These are phyloP conservation scores for Suhomyces anneliseae DNA, from an alignment of 1,139 yeast genomes.

Conservation along the genomic window DNA sequence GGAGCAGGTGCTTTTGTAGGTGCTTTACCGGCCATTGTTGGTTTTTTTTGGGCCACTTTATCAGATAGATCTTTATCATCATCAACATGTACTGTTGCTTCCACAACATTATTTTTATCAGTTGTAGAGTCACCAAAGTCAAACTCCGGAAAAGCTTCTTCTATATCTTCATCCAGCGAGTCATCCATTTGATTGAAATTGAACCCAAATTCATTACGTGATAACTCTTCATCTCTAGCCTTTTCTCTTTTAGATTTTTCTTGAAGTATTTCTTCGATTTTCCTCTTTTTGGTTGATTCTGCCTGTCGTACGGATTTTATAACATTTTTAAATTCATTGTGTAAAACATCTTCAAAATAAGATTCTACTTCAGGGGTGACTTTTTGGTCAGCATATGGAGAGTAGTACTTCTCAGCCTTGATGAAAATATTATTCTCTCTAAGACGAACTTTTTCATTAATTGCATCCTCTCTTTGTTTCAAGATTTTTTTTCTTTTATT, in stretches of 20 bases:
- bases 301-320: constrained; percentile 38
- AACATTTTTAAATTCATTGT: constrained; percentile 37
- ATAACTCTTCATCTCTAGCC: constrained; percentile 19
- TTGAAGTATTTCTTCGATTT: constrained; percentile 21
- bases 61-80: not conserved
- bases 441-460: constrained; percentile 21
- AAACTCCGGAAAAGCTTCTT: constrained; percentile 17
- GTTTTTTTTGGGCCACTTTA: not conserved
- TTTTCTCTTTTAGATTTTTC: constrained; percentile 26
- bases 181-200: constrained; percentile 26
- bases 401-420: constrained; percentile 45
- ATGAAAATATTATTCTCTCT: constrained; percentile 39
- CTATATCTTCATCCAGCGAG: constrained; percentile 22
- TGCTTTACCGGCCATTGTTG: not conserved
- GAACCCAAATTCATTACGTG: constrained; percentile 32
- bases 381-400: constrained; percentile 36
- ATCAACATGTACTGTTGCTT: too few relatives aligned
- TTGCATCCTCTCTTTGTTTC: constrained; percentile 19
- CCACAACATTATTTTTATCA: not conserved
- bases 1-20: not conserved
- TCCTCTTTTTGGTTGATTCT: constrained; percentile 22
- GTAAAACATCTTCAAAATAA: constrained; percentile 27
- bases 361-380: constrained; percentile 27
- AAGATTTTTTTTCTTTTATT: constrained; percentile 31
- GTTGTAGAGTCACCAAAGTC: constrained; percentile 10